Percentiles rank a stretch among this genome's conserved stretches.
phyloP scores from a whole-genome alignment of 306 rosid species.

The Sophora flavescens region DNA sequence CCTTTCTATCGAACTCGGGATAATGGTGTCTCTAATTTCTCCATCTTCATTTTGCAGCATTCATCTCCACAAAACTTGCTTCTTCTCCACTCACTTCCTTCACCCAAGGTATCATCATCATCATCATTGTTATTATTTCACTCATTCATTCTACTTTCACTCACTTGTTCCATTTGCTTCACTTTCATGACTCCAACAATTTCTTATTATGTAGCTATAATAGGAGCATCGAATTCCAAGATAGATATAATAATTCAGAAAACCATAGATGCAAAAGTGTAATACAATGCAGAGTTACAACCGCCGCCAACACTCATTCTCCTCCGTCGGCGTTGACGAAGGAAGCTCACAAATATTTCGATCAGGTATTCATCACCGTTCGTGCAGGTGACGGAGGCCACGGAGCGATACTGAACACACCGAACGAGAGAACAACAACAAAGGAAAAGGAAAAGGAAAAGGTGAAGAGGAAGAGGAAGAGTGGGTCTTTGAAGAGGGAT shows the following conservation, averaged over 20 bases:
- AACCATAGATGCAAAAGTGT: constrained; percentile 19
- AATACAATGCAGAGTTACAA: constrained; percentile 34
- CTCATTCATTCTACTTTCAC: background rate
- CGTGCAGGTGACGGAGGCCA: constrained; percentile 96
- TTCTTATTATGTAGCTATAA: too few species aligned
- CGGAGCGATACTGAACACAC: constrained; percentile 62
- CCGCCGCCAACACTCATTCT: constrained; percentile 18
- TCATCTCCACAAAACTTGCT: constrained; percentile 32
- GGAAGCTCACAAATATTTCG: constrained; percentile 91
- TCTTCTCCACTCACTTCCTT: constrained; percentile 40
- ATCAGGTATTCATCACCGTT: constrained; percentile 79
- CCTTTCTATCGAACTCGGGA: background rate
- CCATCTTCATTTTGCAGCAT: constrained; percentile 38
- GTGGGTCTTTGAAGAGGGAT: constrained; percentile 69
- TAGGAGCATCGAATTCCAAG: constrained; percentile 11
- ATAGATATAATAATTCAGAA: background rate
- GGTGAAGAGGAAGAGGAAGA: constrained; percentile 57
- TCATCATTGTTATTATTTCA: too few species aligned
- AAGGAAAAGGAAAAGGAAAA: constrained; percentile 48
- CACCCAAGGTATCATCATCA: constrained; percentile 32
- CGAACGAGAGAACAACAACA: constrained; percentile 42
- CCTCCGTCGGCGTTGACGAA: constrained; percentile 44
- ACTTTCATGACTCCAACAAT: background rate
- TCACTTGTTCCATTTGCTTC: background rate
- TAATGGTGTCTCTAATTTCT: constrained; percentile 48